These are phyloP conservation scores for Panicum miliaceum DNA, from an alignment of 176 grass and related monocot species.

Conservation along the genomic window DNA sequence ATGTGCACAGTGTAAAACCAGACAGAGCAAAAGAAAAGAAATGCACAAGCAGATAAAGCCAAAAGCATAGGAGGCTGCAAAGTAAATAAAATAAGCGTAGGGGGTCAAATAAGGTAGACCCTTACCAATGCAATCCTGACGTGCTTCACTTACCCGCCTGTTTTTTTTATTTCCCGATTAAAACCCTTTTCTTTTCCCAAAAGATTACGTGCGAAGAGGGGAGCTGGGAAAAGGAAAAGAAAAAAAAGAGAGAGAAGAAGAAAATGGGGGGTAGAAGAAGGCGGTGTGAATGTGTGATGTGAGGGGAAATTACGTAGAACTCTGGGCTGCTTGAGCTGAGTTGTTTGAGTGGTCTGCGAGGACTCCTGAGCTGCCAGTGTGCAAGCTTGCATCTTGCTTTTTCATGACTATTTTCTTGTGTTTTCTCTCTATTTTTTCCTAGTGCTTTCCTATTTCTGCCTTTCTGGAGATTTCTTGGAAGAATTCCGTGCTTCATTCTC, in stretches of 20 bases:
- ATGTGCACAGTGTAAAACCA: slow-evolving; percentile 56
- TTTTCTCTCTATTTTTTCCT: slow-evolving; percentile 47
- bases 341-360: slow-evolving; percentile 45
- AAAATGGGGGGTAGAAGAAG: slow-evolving; percentile 38
- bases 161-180: slow-evolving; percentile 49
- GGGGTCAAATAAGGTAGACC: slow-evolving; percentile 58
- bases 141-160: slow-evolving; percentile 60
- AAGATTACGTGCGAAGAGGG: slow-evolving; percentile 56
- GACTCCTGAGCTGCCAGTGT: slow-evolving; percentile 26
- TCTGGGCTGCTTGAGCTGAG: slow-evolving; percentile 28
- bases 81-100: slow-evolving; percentile 42
- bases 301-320: slow-evolving; percentile 65
- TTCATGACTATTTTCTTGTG: slow-evolving; percentile 48
- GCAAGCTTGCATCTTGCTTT: slow-evolving; percentile 47
- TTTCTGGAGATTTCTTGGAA: slow-evolving; percentile 45
- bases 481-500: slow-evolving; percentile 29
- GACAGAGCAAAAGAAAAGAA: slow-evolving; percentile 35
- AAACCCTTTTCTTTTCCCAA: slow-evolving; percentile 46
- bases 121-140: slow-evolving; percentile 68
- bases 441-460: slow-evolving; percentile 42
- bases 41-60: slow-evolving; percentile 54
- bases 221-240: slow-evolving; percentile 47
- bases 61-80: slow-evolving; percentile 55
- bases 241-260: background rate
- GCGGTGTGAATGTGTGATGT: slow-evolving; percentile 31